Base-by-base conservation (phyloP, 371 early-diverging fungal genomes). In the Zancudomyces culisetae region DNA sequence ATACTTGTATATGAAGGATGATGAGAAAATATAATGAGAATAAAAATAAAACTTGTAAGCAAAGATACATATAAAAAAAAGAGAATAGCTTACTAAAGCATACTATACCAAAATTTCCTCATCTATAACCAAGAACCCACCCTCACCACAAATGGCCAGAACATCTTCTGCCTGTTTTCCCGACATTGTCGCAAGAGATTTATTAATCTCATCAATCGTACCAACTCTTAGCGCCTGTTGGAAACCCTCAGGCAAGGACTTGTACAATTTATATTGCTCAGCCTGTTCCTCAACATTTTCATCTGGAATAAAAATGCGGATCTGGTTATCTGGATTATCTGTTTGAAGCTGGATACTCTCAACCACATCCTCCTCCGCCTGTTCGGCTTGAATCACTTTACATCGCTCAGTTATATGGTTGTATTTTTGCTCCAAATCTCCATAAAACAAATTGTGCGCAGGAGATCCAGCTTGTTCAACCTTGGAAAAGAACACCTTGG, bases 351-450 rank as follows among this genome's bases (percentile, higher is more conserved):
- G 84, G 52, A 84, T 80, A 12, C 74, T 72, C 60, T 86, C 86
- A 27, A 78, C 70, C 15, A 68, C 74, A 42, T 71, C 68, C 29
- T 82, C 76, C 21, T 23, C 50, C 8, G 42, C 29, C 20, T 59
- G 54, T 45, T 68, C 69, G 47, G 69, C 67, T 27, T 63, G 62
- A 21, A 90, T 73, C 18, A 80, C 80, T 46, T 70, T 66, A 64
- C 85, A 90, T 21, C 94, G 79, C 1, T 69, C 70, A 43, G 66
- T 63, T 55, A 95, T 89, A 56, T 81, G 85, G 12, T 66, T 64
- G 61, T 87, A 90, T 1, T 87, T 87, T 23, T 77, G 71, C 27
- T 77, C 72, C 18, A 89, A 83, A 69, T 95, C 94, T 42, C 77
- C 75, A 56, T 72, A 69, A 62, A 91, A 93, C 74, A 90, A 75